Percentiles rank a stretch among this genome's conserved stretches.
Evolutionary conservation across 2,329 filamentous ascomycete species (phyloP).

Genomic region (Lachnellula hyalina): DNA sequence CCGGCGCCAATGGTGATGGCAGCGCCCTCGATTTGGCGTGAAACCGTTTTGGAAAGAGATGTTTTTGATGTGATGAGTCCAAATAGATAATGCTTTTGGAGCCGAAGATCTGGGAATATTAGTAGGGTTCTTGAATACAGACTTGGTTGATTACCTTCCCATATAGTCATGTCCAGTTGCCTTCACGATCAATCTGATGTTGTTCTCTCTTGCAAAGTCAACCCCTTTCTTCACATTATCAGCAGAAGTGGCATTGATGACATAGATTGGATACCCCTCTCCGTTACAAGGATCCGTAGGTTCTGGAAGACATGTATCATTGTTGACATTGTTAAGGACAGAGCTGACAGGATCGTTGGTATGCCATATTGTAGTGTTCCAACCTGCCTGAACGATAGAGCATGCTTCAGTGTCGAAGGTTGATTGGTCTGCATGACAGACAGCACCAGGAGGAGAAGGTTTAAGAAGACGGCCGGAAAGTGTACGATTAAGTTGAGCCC

Average conservation of each 20-base stretch:
- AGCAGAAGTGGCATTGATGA: constrained; percentile 29
- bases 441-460: constrained; percentile 40
- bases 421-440: constrained; percentile 38
- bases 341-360: constrained; percentile 34
- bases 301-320: constrained; percentile 46
- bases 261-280: constrained; percentile 37
- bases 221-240: constrained; percentile 27
- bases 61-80: constrained; percentile 44
- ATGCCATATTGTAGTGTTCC: constrained; percentile 36
- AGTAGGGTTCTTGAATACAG: not conserved
- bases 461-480: constrained; percentile 39
- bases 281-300: constrained; percentile 34
- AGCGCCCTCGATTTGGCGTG: constrained; percentile 40
- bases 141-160: constrained; percentile 16
- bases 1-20: constrained; percentile 51
- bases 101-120: constrained; percentile 20
- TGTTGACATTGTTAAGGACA: constrained; percentile 40
- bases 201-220: constrained; percentile 32
- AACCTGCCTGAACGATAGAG: constrained; percentile 26
- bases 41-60: constrained; percentile 38
- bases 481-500: constrained; percentile 42
- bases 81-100: constrained; percentile 48
- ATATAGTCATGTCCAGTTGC: constrained; percentile 41
- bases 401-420: constrained; percentile 33
- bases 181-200: constrained; percentile 36